A percentile compares a stretch with the other conserved stretches of the same genome.
These are phyloP conservation scores for Citrus mangshanensis DNA, from an alignment of 345 rosid species.

Conservation along the genomic window DNA sequence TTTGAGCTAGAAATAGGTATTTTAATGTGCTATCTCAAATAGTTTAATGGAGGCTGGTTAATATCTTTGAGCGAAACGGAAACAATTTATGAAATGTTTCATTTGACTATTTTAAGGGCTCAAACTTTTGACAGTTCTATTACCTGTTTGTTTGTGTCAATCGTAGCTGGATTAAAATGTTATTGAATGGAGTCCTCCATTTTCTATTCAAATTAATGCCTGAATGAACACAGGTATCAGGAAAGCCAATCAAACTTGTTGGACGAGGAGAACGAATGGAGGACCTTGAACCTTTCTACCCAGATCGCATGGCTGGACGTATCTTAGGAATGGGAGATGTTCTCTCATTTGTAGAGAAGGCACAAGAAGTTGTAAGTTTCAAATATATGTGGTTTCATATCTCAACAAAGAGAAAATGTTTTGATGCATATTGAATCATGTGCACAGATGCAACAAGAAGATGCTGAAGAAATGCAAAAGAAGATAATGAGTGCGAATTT, in stretches of 20 bases:
- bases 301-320: conserved; percentile 96
- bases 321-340: conserved; percentile 99
- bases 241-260: conserved; percentile 93
- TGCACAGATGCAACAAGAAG: conserved; percentile 88
- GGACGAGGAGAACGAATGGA: conserved; percentile 98
- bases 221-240: conserved; percentile 64
- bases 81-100: not conserved
- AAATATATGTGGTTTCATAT: conserved; percentile 6
- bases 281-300: conserved; percentile 99
- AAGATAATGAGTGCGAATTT: conserved; percentile 97
- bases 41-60: not conserved
- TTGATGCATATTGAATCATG: conserved; percentile 15
- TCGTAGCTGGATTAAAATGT: not conserved
- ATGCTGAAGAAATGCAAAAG: conserved; percentile 95
- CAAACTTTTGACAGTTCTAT: not conserved
- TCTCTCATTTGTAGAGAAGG: conserved; percentile 95
- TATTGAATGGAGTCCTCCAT: not conserved
- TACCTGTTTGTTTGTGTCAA: conserved; percentile 5
- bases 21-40: not conserved
- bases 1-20: not conserved
- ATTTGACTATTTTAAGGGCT: not conserved
- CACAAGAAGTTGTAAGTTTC: conserved; percentile 86
- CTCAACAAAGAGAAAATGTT: not conserved
- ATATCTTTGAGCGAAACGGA: not conserved
- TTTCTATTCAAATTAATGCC: conserved; percentile 4